Evolutionary conservation across 306 rosid species (phyloP), one percentile per base, ranked within the genome.

Genomic region (Prunus mongolica): DNA sequence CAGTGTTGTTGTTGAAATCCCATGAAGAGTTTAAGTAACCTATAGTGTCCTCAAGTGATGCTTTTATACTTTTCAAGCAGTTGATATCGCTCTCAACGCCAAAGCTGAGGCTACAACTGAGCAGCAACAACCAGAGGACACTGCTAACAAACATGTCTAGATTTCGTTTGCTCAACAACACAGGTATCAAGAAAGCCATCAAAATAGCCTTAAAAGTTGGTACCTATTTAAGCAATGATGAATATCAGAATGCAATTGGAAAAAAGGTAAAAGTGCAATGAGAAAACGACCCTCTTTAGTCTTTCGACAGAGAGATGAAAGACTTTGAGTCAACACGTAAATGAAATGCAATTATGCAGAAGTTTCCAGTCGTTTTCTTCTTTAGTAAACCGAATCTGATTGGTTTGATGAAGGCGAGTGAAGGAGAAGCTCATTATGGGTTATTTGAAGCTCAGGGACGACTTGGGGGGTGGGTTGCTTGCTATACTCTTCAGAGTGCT

Each of bases 1-100:
- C 95, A 2, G 96, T 81, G 0, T 4, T 30, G 70, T 91, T 91
- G 85, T 73, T 64, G 82, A 93, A 93, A 84, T 84, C 38, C 98
- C 98, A 91, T 0, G 93, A 81, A 57, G 87, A 72, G 18, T 9
- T 62, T 84, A 93, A 80, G 78, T 74, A 81, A 6, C 67, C 70
- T n/a, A 77, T 8, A 24, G 96, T 90, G 65, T 93, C 97, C 65
- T 93, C 46, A 30, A 93, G 81, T 7, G 88, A 49, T 0, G 2
- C 56, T 65, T 78, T 73, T 67, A 93, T 78, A 54, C 72, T 38
- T 38, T 38, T 38, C 44, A 6, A 38, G 44, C 44, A 38, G 44
- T 38, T 6, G 44, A 93, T 73, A 80, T 93, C 96, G 73, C 51
- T 38, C 44, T 7, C 44, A 38, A 38, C 44, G 9, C 87, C 94